Percentiles rank a stretch among this genome's conserved stretches.
phyloP scores from a whole-genome alignment of 129 eudicot species.

The Chrysanthemum makinoi region DNA sequence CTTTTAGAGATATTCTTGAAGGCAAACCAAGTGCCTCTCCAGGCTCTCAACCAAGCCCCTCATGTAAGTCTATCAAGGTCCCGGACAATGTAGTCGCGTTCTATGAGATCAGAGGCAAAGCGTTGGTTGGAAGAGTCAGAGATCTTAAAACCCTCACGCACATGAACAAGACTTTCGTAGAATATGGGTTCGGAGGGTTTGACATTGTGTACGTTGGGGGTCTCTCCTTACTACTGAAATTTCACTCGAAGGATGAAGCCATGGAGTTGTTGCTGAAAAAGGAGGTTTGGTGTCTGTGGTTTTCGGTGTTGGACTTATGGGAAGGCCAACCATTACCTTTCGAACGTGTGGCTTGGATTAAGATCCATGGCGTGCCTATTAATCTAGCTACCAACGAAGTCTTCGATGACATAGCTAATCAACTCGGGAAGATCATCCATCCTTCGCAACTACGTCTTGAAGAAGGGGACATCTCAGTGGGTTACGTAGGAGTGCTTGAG shows the following conservation, averaged over 20 bases:
- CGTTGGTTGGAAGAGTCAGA: neutral
- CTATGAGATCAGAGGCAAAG: neutral
- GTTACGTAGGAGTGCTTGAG: neutral
- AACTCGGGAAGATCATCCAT: neutral
- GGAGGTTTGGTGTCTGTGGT: neutral
- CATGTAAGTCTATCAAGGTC: no score
- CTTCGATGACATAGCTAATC: no score
- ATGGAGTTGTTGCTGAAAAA: neutral
- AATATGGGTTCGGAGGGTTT: neutral
- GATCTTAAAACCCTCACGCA: neutral
- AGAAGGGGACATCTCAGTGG: neutral
- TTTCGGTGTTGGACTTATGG: neutral
- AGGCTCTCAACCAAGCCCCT: no score
- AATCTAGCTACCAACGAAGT: neutral
- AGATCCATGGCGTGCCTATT: neutral
- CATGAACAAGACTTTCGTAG: neutral
- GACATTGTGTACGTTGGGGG: neutral
- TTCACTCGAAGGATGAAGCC: neutral
- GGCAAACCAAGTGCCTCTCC: no score
- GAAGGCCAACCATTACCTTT: neutral
- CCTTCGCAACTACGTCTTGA: neutral
- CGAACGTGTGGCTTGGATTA: neutral
- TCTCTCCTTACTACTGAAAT: neutral
- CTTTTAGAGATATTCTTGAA: no score
- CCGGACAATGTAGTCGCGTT: neutral